phyloP scores from a whole-genome alignment of 1,284 basidiomycete species.

The Malassezia sp. region DNA sequence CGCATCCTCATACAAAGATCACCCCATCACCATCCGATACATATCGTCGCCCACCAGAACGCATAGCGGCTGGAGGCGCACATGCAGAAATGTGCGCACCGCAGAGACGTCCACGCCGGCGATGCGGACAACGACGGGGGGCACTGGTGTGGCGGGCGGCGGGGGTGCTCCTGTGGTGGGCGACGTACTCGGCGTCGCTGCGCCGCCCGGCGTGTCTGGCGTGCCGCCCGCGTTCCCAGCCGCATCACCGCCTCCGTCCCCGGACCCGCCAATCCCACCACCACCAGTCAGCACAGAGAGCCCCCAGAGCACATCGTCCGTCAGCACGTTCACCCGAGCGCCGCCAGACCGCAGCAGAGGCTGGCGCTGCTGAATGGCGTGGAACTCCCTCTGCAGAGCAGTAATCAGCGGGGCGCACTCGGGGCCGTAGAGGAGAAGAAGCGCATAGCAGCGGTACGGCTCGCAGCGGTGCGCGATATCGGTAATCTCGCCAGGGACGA shows the following conservation, averaged over 20 bases:
- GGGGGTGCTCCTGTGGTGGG: too few species aligned
- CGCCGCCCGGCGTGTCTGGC: too few species aligned
- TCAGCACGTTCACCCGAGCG: conserved; percentile 26
- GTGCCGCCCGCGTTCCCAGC: too few species aligned
- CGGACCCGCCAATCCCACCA: too few species aligned
- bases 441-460: conserved; percentile 76
- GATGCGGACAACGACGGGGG: conserved; percentile 56
- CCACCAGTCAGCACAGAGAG: conserved; percentile 46
- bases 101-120: conserved; percentile 62
- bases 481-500: not conserved
- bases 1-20: not conserved
- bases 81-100: conserved; percentile 60
- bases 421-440: conserved; percentile 63
- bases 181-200: too few species aligned
- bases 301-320: conserved; percentile 66
- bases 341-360: conserved; percentile 9
- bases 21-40: conserved; percentile 25
- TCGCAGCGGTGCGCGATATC: conserved; percentile 56
- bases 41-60: conserved; percentile 33
- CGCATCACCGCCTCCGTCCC: too few species aligned
- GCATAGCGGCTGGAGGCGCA: conserved; percentile 53
- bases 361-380: conserved; percentile 52
- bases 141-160: not conserved
- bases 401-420: conserved; percentile 51
- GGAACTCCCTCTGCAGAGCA: conserved; percentile 53